A percentile compares a stretch with the other conserved stretches of the same genome.
Evolutionary conservation across 345 rosid genomes (phyloP).

Genomic region (Euphorbia lathyris): DNA sequence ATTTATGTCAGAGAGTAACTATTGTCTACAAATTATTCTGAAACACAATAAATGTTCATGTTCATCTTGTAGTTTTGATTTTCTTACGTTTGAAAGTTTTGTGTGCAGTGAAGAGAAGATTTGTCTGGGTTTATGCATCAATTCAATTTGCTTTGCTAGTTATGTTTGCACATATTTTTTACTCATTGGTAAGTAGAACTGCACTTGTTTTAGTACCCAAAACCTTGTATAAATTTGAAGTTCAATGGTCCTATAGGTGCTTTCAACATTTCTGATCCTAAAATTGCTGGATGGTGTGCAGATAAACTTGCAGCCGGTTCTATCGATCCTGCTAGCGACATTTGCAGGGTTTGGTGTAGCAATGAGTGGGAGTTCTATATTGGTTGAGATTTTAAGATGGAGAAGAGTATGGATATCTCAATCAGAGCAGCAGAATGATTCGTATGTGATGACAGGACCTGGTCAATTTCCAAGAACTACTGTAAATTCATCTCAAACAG

Average conservation of each 20-base stretch:
- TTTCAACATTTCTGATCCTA: slow-evolving; percentile 5
- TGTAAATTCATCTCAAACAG: slow-evolving; percentile 16
- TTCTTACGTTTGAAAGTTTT: slow-evolving; percentile 11
- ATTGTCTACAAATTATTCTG: background rate
- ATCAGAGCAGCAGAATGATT: slow-evolving; percentile 18
- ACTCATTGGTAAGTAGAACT: slow-evolving; percentile 59
- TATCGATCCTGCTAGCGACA: slow-evolving; percentile 72
- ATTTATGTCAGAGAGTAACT: background rate
- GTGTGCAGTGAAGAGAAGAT: slow-evolving; percentile 71
- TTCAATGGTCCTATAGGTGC: background rate
- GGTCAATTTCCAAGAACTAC: slow-evolving; percentile 31
- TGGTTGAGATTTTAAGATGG: slow-evolving; percentile 78
- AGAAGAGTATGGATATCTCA: slow-evolving; percentile 48
- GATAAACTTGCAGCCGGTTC: slow-evolving; percentile 67
- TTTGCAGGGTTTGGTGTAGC: slow-evolving; percentile 82
- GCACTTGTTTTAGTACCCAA: too few relatives aligned
- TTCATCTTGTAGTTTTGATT: background rate
- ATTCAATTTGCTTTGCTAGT: slow-evolving; percentile 80
- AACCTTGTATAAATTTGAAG: background rate
- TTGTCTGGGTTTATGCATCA: slow-evolving; percentile 80
- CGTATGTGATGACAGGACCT: slow-evolving; percentile 26
- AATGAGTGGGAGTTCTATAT: slow-evolving; percentile 77
- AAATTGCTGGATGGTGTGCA: slow-evolving; percentile 18
- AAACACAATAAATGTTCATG: background rate
- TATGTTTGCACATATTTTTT: slow-evolving; percentile 80